A percentile compares a stretch with the other conserved stretches of the same genome.
These are phyloP conservation scores for Zalaria obscura DNA, from an alignment of 2,329 filamentous ascomycete genomes.

Conservation along the genomic window DNA sequence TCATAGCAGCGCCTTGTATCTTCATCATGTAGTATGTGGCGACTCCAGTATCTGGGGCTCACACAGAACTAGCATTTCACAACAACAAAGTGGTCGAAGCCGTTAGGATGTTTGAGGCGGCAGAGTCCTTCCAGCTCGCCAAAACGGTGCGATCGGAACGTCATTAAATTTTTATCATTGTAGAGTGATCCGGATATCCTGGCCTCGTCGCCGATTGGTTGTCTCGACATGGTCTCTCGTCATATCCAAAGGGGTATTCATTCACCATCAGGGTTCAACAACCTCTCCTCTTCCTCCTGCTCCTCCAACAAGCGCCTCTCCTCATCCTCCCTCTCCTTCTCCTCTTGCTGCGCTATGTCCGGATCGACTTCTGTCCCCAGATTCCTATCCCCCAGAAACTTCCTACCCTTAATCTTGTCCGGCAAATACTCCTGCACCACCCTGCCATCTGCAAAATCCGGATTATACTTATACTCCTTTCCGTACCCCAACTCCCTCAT, in stretches of 20 bases:
- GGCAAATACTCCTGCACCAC: conserved; percentile 89
- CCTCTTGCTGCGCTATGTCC: conserved; percentile 31
- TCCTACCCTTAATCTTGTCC: conserved; percentile 52
- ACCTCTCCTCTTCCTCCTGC: conserved; percentile 11
- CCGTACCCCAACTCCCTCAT: conserved; percentile 92
- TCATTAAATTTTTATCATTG: too few species aligned
- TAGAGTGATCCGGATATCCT: too few species aligned
- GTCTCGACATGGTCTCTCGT: too few species aligned
- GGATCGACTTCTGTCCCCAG: conserved; percentile 67
- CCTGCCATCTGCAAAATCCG: conserved; percentile 68
- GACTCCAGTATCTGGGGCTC: too few species aligned
- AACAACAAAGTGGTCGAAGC: too few species aligned
- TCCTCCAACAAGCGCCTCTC: background rate
- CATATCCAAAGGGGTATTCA: conserved; percentile 8
- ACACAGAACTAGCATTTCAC: too few species aligned
- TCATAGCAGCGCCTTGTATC: too few species aligned
- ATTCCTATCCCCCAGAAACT: conserved; percentile 68
- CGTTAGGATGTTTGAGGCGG: too few species aligned
- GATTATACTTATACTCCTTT: conserved; percentile 91
- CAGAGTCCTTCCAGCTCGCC: too few species aligned
- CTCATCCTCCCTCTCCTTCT: background rate
- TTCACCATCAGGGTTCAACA: conserved; percentile 17
- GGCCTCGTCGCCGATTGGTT: too few species aligned
- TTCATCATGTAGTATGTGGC: too few species aligned
- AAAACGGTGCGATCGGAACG: too few species aligned